A percentile compares a stretch with the other conserved stretches of the same genome.
phyloP scores from a whole-genome alignment of 371 early-diverging fungal species.

The Rhizopus delemar region DNA sequence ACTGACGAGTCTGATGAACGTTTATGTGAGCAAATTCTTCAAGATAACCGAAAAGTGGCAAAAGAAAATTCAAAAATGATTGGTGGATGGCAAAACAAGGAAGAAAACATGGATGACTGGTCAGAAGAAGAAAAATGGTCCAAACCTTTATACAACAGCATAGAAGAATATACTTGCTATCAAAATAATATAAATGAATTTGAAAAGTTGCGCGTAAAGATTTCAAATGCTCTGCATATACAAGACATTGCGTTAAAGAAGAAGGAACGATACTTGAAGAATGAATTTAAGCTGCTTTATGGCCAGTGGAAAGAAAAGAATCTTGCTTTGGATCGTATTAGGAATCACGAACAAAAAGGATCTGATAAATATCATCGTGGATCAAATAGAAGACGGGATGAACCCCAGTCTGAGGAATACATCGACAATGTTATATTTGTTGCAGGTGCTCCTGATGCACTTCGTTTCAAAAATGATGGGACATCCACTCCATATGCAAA shows the following conservation, averaged over 20 bases:
- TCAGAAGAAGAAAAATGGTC: constrained; percentile 44
- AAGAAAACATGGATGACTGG: constrained; percentile 38
- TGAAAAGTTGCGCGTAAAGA: constrained; percentile 23
- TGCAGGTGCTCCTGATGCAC: constrained; percentile 44
- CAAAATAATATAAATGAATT: constrained; percentile 44
- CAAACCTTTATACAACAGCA: constrained; percentile 36
- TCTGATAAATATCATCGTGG: constrained; percentile 39
- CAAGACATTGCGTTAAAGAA: constrained; percentile 24
- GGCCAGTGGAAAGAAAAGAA: constrained; percentile 46
- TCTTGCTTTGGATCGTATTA: constrained; percentile 40
- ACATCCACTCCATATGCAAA: constrained; percentile 36
- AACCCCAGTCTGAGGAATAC: constrained; percentile 49
- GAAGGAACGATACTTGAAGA: constrained; percentile 40
- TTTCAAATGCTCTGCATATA: constrained; percentile 25
- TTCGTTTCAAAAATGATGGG: constrained; percentile 44
- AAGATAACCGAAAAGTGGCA: constrained; percentile 62
- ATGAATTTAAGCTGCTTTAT: constrained; percentile 41
- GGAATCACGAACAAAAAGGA: constrained; percentile 40
- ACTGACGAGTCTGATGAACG: constrained; percentile 48
- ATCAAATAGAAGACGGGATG: constrained; percentile 39
- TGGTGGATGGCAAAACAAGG: constrained; percentile 41
- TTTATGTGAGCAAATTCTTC: constrained; percentile 53
- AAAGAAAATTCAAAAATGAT: constrained; percentile 48
- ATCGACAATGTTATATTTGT: constrained; percentile 44
- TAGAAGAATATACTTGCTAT: constrained; percentile 70